Percentiles rank a stretch among this genome's conserved stretches.
phyloP scores from a whole-genome alignment of 2,329 filamentous ascomycete genomes.

The Leptographium procerum region DNA sequence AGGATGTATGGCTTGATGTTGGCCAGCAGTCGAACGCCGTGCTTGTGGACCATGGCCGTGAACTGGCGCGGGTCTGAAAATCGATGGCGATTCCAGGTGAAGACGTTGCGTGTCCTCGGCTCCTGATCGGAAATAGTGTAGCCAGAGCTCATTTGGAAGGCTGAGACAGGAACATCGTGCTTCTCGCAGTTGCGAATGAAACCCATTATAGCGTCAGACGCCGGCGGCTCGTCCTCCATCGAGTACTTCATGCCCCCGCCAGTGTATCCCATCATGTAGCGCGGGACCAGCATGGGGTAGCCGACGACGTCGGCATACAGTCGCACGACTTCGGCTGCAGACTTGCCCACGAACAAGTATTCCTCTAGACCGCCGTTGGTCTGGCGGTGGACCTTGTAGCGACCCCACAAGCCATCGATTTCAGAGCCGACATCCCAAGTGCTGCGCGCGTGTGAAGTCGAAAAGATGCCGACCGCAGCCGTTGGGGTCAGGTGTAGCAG shows the following conservation, averaged over 20 bases:
- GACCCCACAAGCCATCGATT: slow-evolving; percentile 66
- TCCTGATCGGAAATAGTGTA: slow-evolving; percentile 57
- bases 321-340: slow-evolving; percentile 52
- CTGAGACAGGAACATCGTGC: slow-evolving; percentile 58
- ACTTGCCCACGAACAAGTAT: slow-evolving; percentile 56
- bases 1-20: slow-evolving; percentile 67
- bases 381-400: slow-evolving; percentile 63
- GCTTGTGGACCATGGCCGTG: slow-evolving; percentile 47
- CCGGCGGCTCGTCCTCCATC: slow-evolving; percentile 38
- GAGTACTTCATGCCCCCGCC: slow-evolving; percentile 50
- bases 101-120: slow-evolving; percentile 59
- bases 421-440: slow-evolving; percentile 58
- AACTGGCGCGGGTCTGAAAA: slow-evolving; percentile 59
- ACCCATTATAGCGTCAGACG: slow-evolving; percentile 45
- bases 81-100: slow-evolving; percentile 59
- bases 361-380: slow-evolving; percentile 62
- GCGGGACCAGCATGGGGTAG: slow-evolving; percentile 54
- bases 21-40: slow-evolving; percentile 55
- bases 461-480: slow-evolving; percentile 57
- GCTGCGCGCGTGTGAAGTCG: slow-evolving; percentile 52
- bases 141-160: slow-evolving; percentile 61
- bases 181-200: slow-evolving; percentile 50
- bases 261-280: slow-evolving; percentile 64
- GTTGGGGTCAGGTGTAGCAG: slow-evolving; percentile 55
- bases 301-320: slow-evolving; percentile 58